Percentiles rank a stretch among this genome's conserved stretches.
phyloP scores from a whole-genome alignment of 768 basidiomycete genomes.

The Phlebiopsis gigantea region DNA sequence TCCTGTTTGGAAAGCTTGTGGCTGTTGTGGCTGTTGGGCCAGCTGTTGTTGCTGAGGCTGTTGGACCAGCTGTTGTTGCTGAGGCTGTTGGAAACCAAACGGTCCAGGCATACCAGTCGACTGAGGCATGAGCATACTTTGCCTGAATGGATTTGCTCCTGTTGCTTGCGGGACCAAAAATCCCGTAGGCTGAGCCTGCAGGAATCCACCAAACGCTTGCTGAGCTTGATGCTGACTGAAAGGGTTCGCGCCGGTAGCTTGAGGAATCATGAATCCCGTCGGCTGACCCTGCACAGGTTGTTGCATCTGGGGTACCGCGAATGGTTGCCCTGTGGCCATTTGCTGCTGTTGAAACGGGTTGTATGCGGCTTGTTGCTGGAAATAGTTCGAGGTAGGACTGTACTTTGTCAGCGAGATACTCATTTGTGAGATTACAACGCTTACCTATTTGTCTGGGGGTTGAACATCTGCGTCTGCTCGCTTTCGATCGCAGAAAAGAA shows the following conservation, averaged over 20 bases:
- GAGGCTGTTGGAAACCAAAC: constrained; percentile 8
- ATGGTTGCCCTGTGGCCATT: constrained; percentile 24
- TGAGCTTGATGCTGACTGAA: constrained; percentile 35
- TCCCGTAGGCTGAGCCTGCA: constrained; percentile 45
- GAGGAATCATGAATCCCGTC: constrained; percentile 45
- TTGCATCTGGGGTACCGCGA: too few relatives aligned
- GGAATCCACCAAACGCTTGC: constrained; percentile 27
- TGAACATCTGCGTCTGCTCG: constrained; percentile 69
- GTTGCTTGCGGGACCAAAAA: background rate
- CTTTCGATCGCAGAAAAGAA: constrained; percentile 89
- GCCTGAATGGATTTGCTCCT: constrained; percentile 44
- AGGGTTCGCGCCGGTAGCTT: constrained; percentile 40
- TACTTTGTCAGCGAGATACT: background rate
- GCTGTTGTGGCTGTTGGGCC: constrained; percentile 4
- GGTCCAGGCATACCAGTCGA: constrained; percentile 22
- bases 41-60: constrained; percentile 2
- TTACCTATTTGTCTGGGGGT: constrained; percentile 56
- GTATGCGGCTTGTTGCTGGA: constrained; percentile 52
- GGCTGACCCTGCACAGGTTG: constrained; percentile 31
- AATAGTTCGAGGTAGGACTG: constrained; percentile 46
- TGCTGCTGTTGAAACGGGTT: constrained; percentile 77
- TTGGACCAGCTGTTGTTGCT: background rate
- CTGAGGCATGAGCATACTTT: constrained; percentile 41
- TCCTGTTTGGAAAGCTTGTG: background rate
- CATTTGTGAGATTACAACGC: constrained; percentile 5